These are phyloP conservation scores for Periconia sp. DNA, from an alignment of 2,329 filamentous ascomycete species.

Conservation along the genomic window DNA sequence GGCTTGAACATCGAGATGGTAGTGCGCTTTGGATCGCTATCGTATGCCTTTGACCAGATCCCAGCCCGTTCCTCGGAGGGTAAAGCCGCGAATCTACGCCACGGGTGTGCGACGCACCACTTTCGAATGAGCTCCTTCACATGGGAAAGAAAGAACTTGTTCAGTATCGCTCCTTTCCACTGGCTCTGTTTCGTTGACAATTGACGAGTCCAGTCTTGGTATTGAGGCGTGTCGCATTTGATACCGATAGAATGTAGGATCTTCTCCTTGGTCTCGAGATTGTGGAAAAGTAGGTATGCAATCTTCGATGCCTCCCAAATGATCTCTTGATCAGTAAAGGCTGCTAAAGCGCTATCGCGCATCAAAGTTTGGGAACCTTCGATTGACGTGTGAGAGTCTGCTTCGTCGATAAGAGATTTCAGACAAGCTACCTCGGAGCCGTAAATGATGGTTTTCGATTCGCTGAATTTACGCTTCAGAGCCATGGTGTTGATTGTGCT, in stretches of 20 bases:
- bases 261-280: not conserved
- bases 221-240: not conserved
- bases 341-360: not conserved
- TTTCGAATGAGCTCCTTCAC: conserved; percentile 8
- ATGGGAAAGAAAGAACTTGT: conserved; percentile 7
- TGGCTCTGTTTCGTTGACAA: not conserved
- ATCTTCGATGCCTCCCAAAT: conserved; percentile 6
- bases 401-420: not conserved
- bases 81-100: not conserved
- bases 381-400: not conserved
- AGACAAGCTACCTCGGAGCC: conserved; percentile 6
- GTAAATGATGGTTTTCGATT: conserved; percentile 1
- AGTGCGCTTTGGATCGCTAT: conserved; percentile 6
- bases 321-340: not conserved
- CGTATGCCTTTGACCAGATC: conserved; percentile 8
- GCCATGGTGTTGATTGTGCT: not conserved
- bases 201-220: not conserved
- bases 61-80: not conserved
- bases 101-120: conserved; percentile 8
- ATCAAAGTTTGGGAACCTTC: not conserved
- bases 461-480: not conserved
- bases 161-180: conserved; percentile 7
- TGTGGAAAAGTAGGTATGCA: conserved; percentile 7
- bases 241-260: not conserved
- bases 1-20: conserved; percentile 6